Evolutionary conservation across 2,329 filamentous ascomycete genomes (phyloP), one percentile per base, ranked within the genome.

Genomic region (Fusarium nematophilum): DNA sequence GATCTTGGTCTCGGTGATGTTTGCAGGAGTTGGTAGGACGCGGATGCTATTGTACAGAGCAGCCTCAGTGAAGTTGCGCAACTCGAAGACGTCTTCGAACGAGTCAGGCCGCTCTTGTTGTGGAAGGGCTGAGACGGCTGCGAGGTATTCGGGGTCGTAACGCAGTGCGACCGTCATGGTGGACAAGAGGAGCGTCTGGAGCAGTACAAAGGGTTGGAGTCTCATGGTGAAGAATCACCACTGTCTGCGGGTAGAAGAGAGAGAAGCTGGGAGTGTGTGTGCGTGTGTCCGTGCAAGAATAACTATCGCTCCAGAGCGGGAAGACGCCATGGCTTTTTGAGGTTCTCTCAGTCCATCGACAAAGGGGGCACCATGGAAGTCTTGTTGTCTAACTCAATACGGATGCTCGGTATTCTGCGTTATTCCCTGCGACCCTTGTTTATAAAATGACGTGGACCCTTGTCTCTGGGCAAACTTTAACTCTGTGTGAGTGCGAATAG

Each of bases 1-100:
- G 27, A 68, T 54, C 21, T 49, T 34, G 5, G 47, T 49, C 26
- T 60, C 37, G 14, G 40, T 27, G 23, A 69, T 25, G 9, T 50
- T 36, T 11, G 27, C 14, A 10, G 46, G 55, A 25, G 40, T 31
- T 36, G 38, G 9, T 29, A 48, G 7, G 34, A 11, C 21, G 25
- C 31, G 21, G 11, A 48, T 27, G 40, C 46, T 14, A 11, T 47
- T 31, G 11, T 34, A 37, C 17, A 61, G 10, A 34, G 50, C 13
- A 6, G 25, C 27, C 5, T 52, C 33, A 4, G 26, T 50, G 4
- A 46, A 49, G 15, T 40, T 47, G 15, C 54, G 54, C n/a, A 61
- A 21, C 27, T 61, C 54, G 25, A 47, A 36, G 10, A 48, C 46
- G 6, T 52, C 40, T 2, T 40, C 40, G 25, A 52, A 51, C 2